Evolutionary conservation across 805 yeast genomes (phyloP).

Genomic region (Teunomyces tritomae): DNA sequence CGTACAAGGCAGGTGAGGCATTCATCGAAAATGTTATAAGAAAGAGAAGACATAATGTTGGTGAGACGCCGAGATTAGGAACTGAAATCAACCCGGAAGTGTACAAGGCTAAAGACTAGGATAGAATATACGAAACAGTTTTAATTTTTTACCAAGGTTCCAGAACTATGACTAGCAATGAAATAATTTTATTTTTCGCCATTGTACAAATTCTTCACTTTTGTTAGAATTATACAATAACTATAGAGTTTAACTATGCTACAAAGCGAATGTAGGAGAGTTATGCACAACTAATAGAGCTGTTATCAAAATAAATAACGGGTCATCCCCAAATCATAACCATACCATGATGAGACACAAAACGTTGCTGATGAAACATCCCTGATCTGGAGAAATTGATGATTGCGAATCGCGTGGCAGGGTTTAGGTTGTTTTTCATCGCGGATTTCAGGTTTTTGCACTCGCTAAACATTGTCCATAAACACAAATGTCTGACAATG

Average conservation of each 20-base stretch:
- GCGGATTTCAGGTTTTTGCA: not conserved
- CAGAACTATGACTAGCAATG: not conserved
- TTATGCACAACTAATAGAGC: not conserved
- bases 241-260: too few relatives aligned
- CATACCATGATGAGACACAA: not conserved
- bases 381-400: not conserved
- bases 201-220: not conserved
- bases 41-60: slow-evolving; percentile 59
- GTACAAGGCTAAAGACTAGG: slow-evolving; percentile 3
- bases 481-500: slow-evolving; percentile 1
- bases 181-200: not conserved
- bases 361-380: not conserved
- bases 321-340: not conserved
- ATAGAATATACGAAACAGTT: not conserved
- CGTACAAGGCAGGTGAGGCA: slow-evolving; percentile 97
- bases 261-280: not conserved
- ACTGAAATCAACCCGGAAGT: slow-evolving; percentile 19
- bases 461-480: not conserved
- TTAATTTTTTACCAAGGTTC: not conserved
- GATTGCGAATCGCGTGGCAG: not conserved
- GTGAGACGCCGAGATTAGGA: slow-evolving; percentile 36
- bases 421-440: not conserved
- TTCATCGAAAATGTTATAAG: slow-evolving; percentile 90
- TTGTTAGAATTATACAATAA: not conserved
- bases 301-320: not conserved